Evolutionary conservation across 345 rosid genomes (phyloP), one percentile per base, ranked within the genome.

Genomic region (Zanthoxylum bungeanum): DNA sequence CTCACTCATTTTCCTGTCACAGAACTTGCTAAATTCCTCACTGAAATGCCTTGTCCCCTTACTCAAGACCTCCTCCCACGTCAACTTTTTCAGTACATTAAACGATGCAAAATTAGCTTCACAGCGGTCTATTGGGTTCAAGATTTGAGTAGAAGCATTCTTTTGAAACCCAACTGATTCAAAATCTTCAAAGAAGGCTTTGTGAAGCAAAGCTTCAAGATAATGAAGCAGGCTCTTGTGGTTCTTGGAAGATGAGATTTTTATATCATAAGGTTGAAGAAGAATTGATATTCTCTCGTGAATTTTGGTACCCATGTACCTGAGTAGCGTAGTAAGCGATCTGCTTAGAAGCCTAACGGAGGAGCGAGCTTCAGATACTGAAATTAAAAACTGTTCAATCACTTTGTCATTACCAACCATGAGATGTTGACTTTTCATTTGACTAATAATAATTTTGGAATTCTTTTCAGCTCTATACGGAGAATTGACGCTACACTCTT

Each of bases 1-100:
- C 66, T 92, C 97, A 39, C 89, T 92, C 98, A 92, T 92, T 79
- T 92, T 92, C 83, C 93, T 72, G 49, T 95, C 99, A 75, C 98
- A 91, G 49, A 91, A 92, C 70, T 75, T 72, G 78, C 99, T 92
- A 42, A 92, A 95, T 47, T 89, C 94, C 68, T 89, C 98, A 22
- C 93, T 89, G 86, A 89, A 92, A 83, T 92, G 88, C 78, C 85
- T 89, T 1, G 97, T 91, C 59, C 99, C 98, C 63, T 87, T 87
- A 60, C 81, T 86, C 80, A 91, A 70, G 0, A 92, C 98, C 77
- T 89, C 94, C 57, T 89, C 93, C 99, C 99, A 95, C 27, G 91
- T 87, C 76, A 95, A 69, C 66, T 81, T 85, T 69, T 78, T 78
- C 59, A 95, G 80, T 17, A 68, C 81, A 19, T 80, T 82, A 50